Conservation (phyloP, 2,329 filamentous ascomycete species). For the Aureobasidium sp. region DNA sequence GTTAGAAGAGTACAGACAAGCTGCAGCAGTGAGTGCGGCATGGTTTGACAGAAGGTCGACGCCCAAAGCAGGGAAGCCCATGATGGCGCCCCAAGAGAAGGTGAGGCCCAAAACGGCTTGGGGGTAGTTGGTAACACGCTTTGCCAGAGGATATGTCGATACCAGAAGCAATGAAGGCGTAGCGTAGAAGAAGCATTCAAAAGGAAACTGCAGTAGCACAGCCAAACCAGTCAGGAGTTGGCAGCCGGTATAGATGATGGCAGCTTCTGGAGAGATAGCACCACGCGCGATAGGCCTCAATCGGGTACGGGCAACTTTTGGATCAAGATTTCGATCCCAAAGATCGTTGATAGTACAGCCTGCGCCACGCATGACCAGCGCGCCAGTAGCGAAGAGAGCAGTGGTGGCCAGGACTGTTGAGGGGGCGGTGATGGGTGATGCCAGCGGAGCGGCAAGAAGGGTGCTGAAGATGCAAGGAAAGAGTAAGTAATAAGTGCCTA, state of each 20-base stretch:
- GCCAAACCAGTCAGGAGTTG: conserved; percentile 69
- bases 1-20: conserved; percentile 67
- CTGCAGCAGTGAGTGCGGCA: conserved; percentile 58
- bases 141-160: conserved; percentile 71
- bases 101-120: conserved; percentile 76
- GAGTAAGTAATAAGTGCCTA: conserved; percentile 77
- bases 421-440: conserved; percentile 54
- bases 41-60: conserved; percentile 63
- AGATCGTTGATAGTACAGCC: conserved; percentile 88
- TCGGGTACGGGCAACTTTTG: conserved; percentile 67
- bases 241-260: conserved; percentile 63
- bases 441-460: conserved; percentile 67
- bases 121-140: conserved; percentile 80
- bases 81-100: conserved; percentile 82
- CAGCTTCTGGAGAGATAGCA: conserved; percentile 66
- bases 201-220: conserved; percentile 69
- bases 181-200: conserved; percentile 67
- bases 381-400: conserved; percentile 65
- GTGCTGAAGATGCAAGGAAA: conserved; percentile 82
- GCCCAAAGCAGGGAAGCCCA: conserved; percentile 80
- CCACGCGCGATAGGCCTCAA: conserved; percentile 74
- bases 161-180: conserved; percentile 70
- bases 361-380: conserved; percentile 78
- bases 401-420: conserved; percentile 57
- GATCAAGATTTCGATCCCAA: conserved; percentile 82